Conservation (phyloP, 2,329 filamentous ascomycete species). For the Beauveria scarabaeidicola region DNA sequence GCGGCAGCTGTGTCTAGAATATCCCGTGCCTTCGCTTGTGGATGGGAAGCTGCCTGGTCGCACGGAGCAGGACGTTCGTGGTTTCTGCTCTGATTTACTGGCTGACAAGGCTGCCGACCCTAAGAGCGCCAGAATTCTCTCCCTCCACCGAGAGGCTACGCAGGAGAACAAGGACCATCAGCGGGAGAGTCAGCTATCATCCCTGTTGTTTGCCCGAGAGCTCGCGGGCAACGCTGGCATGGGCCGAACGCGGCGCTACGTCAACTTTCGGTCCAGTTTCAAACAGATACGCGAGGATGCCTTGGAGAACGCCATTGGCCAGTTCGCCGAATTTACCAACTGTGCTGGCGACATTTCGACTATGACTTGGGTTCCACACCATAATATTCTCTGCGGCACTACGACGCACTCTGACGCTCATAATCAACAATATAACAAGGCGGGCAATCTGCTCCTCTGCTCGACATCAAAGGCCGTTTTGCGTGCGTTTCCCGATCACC, state of each 20-base stretch:
- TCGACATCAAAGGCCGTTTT: slow-evolving; percentile 37
- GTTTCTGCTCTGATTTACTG: slow-evolving; percentile 25
- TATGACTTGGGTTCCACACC: slow-evolving; percentile 46
- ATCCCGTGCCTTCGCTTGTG: slow-evolving; percentile 19
- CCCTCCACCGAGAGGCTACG: slow-evolving; percentile 15
- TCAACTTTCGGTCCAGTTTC: slow-evolving; percentile 39
- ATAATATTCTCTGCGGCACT: slow-evolving; percentile 52
- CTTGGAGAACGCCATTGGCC: slow-evolving; percentile 45
- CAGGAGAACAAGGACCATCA: not conserved
- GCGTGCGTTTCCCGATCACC: slow-evolving; percentile 46
- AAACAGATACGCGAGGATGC: slow-evolving; percentile 41
- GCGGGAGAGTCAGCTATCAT: slow-evolving; percentile 22
- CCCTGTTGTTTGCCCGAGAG: slow-evolving; percentile 41
- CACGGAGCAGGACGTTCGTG: slow-evolving; percentile 20
- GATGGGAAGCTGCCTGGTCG: slow-evolving; percentile 18
- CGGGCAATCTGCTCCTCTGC: slow-evolving; percentile 52
- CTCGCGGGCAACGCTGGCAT: slow-evolving; percentile 36
- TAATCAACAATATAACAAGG: slow-evolving; percentile 59
- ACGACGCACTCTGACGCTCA: slow-evolving; percentile 54
- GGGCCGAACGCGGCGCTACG: slow-evolving; percentile 30
- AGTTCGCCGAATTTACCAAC: slow-evolving; percentile 48
- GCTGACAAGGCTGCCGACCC: slow-evolving; percentile 14
- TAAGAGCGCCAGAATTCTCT: slow-evolving; percentile 18
- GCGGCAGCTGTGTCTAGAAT: slow-evolving; percentile 13
- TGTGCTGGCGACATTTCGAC: slow-evolving; percentile 55